Conservation (phyloP, 768 basidiomycete genomes). For the Cystobasidium tubakii region DNA sequence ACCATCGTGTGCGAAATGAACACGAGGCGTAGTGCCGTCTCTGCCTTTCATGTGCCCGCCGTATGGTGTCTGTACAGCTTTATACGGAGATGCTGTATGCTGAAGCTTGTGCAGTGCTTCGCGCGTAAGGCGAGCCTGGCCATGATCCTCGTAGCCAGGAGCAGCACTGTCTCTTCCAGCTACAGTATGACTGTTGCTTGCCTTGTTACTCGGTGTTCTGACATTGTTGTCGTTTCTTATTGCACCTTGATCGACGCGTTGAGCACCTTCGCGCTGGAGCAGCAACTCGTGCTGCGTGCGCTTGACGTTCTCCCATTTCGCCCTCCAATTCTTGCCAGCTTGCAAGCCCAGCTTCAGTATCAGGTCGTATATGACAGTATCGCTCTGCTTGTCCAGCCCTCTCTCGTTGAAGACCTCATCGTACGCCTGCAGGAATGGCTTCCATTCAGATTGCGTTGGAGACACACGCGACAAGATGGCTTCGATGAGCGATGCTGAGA, state of each 20-base stretch:
- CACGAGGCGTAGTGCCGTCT: not conserved
- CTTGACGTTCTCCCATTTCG: slow-evolving; percentile 73
- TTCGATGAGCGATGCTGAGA: slow-evolving; percentile 12
- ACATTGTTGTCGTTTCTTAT: not conserved
- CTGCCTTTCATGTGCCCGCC: not conserved
- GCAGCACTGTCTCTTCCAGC: not conserved
- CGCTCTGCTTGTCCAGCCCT: slow-evolving; percentile 13
- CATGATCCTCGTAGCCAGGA: not conserved
- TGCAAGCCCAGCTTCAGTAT: slow-evolving; percentile 74
- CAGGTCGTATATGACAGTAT: slow-evolving; percentile 65
- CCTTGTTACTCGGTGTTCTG: not conserved
- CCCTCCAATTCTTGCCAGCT: slow-evolving; percentile 71
- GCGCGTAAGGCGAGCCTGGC: slow-evolving; percentile 3
- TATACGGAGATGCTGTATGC: slow-evolving; percentile 5
- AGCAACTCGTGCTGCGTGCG: slow-evolving; percentile 5
- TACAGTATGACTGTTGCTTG: not conserved
- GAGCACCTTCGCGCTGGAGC: not conserved
- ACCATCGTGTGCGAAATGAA: not conserved
- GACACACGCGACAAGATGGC: slow-evolving; percentile 32
- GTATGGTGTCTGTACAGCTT: not conserved
- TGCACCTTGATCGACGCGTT: slow-evolving; percentile 5
- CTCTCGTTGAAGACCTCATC: slow-evolving; percentile 35
- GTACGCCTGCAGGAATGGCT: slow-evolving; percentile 13
- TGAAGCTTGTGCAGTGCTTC: slow-evolving; percentile 10
- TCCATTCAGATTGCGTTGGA: slow-evolving; percentile 3